These are phyloP conservation scores for Crithidia thermophila DNA, from an alignment of 208 protist species.

Conservation along the genomic window DNA sequence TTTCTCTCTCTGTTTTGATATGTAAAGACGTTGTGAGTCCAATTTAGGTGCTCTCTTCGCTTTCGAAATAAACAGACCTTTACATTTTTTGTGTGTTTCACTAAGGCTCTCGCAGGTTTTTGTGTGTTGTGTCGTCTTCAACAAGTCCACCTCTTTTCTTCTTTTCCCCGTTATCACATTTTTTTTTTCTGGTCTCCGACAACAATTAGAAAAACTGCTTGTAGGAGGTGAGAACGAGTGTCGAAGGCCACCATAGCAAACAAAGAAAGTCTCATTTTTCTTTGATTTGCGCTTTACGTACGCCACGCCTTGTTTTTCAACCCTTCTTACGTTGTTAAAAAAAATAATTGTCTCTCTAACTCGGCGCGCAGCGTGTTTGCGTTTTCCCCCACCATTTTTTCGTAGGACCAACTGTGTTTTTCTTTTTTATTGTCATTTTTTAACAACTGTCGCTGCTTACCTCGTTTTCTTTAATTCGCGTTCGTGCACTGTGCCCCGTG, in stretches of 20 bases:
- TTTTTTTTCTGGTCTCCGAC: conserved; percentile 1
- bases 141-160: not conserved
- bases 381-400: not conserved
- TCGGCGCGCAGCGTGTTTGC: not conserved
- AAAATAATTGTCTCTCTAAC: no score
- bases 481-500: no score
- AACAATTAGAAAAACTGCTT: no score
- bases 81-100: no score
- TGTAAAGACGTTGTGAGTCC: conserved; percentile 2
- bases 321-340: no score
- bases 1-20: no score
- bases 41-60: not conserved
- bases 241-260: no score
- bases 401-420: not conserved
- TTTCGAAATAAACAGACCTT: no score
- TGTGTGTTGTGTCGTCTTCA: not conserved
- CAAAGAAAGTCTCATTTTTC: no score
- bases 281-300: not conserved
- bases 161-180: not conserved
- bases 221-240: no score
- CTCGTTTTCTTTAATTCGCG: conserved; percentile 13
- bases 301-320: not conserved
- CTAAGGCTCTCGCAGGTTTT: no score
- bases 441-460: not conserved
- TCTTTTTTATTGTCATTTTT: conserved; percentile 8